Evolutionary conservation across 345 rosid genomes (phyloP).

Genomic region (Citrus reticulata): DNA sequence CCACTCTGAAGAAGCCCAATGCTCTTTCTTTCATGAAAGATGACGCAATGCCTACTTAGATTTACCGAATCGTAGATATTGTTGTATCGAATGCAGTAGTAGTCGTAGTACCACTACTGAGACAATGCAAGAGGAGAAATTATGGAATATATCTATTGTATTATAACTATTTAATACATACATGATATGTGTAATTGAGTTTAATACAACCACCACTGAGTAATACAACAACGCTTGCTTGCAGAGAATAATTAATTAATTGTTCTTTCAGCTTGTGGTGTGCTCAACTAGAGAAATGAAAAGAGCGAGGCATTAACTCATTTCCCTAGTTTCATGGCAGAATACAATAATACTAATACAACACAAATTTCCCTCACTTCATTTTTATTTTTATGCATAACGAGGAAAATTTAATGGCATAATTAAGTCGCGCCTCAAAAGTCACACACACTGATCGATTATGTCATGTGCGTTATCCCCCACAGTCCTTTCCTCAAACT

Average conservation of each 20-base stretch:
- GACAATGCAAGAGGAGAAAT: no score
- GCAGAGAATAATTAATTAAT: no score
- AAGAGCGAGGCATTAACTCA: background rate
- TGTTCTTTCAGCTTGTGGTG: no score
- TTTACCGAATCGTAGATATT: no score
- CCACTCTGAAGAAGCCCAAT: no score
- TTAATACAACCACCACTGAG: no score
- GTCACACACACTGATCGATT: background rate
- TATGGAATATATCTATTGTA: accelerated
- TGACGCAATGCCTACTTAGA: no score
- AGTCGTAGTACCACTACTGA: no score
- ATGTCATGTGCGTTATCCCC: background rate
- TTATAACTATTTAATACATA: no score
- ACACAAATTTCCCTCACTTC: background rate
- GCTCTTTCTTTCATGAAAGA: no score
- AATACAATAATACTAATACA: background rate
- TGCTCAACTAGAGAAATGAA: slow-evolving; percentile 12
- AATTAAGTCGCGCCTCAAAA: background rate
- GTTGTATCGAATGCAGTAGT: no score
- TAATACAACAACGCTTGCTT: no score
- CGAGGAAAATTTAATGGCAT: background rate
- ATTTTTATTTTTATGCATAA: background rate
- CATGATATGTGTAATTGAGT: accelerated
- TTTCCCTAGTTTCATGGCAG: slow-evolving; percentile 21
- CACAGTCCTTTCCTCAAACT: slow-evolving; percentile 42